A percentile compares a stretch with the other conserved stretches of the same genome.
phyloP scores from a whole-genome alignment of 495 filamentous ascomycete species.

The Tuber microsphaerosporum region DNA sequence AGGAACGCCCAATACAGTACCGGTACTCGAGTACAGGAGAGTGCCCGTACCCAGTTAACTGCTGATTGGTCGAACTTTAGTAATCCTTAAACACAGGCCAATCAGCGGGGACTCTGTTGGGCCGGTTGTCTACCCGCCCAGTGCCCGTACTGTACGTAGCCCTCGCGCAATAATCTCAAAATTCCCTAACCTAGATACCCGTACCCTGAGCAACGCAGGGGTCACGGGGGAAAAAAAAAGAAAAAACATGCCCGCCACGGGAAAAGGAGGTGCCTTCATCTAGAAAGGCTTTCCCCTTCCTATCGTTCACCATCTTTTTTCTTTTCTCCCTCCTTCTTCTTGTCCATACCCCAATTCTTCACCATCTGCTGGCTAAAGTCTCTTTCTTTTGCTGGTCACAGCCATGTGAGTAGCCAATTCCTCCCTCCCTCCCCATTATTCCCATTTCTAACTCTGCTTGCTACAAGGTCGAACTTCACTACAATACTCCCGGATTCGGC shows the following conservation, averaged over 20 bases:
- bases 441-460: not conserved
- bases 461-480: slow-evolving; percentile 42
- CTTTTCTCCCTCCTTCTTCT: not conserved
- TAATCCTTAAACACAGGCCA: not conserved
- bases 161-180: not conserved
- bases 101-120: not conserved
- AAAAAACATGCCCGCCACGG: not conserved
- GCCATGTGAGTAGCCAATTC: not conserved
- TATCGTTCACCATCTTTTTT: slow-evolving; percentile 6
- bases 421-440: not conserved
- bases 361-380: slow-evolving; percentile 8
- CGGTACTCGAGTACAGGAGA: too few species aligned
- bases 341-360: not conserved
- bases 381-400: slow-evolving; percentile 9
- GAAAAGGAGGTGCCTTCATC: not conserved
- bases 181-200: not conserved
- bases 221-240: not conserved
- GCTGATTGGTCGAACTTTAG: not conserved
- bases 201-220: not conserved
- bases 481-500: slow-evolving; percentile 36
- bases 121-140: too few species aligned
- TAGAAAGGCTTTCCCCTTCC: not conserved
- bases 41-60: not conserved
- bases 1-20: not conserved
- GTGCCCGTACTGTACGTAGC: not conserved